phyloP scores from a whole-genome alignment of 2,329 filamentous ascomycete genomes.

The Diaporthe citriasiana region DNA sequence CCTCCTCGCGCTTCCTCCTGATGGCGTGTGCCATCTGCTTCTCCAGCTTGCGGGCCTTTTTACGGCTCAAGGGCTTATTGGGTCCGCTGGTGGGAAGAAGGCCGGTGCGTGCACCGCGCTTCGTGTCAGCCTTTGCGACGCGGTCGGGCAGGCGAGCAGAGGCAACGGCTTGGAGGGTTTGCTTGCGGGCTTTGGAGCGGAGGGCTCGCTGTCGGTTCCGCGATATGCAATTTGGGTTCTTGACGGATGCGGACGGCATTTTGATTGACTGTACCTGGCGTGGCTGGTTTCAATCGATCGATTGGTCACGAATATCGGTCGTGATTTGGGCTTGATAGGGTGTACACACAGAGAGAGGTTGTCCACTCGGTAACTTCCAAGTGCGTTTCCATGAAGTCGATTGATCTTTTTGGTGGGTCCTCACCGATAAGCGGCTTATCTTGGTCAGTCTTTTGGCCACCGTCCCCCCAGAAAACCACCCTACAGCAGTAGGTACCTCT shows the following conservation, averaged over 20 bases:
- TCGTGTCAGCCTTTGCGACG: slow-evolving; percentile 55
- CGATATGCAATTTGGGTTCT: slow-evolving; percentile 70
- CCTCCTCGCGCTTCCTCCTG: slow-evolving; percentile 65
- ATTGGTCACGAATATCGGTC: background rate
- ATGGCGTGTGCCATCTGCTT: slow-evolving; percentile 66
- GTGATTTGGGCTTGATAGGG: background rate
- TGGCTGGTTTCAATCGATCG: background rate
- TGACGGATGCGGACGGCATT: slow-evolving; percentile 70
- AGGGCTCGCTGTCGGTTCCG: slow-evolving; percentile 66
- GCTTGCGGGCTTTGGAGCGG: slow-evolving; percentile 60
- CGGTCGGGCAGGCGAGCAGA: slow-evolving; percentile 44
- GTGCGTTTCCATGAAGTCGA: background rate
- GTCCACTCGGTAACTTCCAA: background rate
- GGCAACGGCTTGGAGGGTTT: slow-evolving; percentile 58
- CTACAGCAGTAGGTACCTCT: background rate
- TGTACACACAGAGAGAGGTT: no score
- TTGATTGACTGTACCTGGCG: slow-evolving; percentile 34
- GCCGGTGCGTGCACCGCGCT: slow-evolving; percentile 65
- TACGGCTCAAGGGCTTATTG: slow-evolving; percentile 63
- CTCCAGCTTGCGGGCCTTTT: slow-evolving; percentile 70
- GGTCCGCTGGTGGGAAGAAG: slow-evolving; percentile 70
- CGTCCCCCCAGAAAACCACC: no score
- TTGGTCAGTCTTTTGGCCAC: background rate
- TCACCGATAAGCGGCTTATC: slow-evolving; percentile 30
- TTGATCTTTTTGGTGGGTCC: slow-evolving; percentile 33